Base-by-base conservation (phyloP, 106 monocot genomes). In the Amphibolis antarctica region DNA sequence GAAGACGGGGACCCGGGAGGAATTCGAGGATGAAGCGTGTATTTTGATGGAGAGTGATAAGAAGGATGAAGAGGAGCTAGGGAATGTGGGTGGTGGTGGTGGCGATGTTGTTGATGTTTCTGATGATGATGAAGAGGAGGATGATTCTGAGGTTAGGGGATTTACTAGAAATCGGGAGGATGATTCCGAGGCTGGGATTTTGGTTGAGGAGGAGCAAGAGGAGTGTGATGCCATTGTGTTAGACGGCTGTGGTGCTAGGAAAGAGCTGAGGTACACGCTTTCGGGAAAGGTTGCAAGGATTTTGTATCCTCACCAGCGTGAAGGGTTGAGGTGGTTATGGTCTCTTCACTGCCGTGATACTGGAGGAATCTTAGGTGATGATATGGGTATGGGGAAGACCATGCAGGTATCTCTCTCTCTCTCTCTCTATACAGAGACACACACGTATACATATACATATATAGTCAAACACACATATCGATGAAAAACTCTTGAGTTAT, bases 321-420 rank as follows among this genome's bases (percentile, higher is more conserved):
- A 87, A 6, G 98, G 98, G 46, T 71, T 98, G 69, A 76, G 60
- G 49, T 98, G 98, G 98, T 63, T 98, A 42, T 98, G 98, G 98
- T 68, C 78, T 11, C 78, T 98, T 22, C 90, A 98, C 59, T 98
- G 91, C 55, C 60, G 65, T 18, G 72, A 63, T 5, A 83, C 85
- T 0, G 98, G 98, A 61, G 98, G 98, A 22, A 91, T 98, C 70
- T 68, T 98, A 22, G 98, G 98, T 6, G 98, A 98, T 79, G 98
- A 98, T 61, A 98, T 98, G 98, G 98, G 98, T 0, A 71, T 98
- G 28, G 98, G 98, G 21, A 98, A 98, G 71, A 98, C 98, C n/a
- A 98, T 98, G 87, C 98, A 91, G 90, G 96, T 89, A 44, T 4
- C 2, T 36, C 7, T 36, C 36, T 36, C n/a, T n/a, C n/a, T n/a